Conservation (phyloP, 2,329 filamentous ascomycete genomes). For the Fusarium anthophilum region DNA sequence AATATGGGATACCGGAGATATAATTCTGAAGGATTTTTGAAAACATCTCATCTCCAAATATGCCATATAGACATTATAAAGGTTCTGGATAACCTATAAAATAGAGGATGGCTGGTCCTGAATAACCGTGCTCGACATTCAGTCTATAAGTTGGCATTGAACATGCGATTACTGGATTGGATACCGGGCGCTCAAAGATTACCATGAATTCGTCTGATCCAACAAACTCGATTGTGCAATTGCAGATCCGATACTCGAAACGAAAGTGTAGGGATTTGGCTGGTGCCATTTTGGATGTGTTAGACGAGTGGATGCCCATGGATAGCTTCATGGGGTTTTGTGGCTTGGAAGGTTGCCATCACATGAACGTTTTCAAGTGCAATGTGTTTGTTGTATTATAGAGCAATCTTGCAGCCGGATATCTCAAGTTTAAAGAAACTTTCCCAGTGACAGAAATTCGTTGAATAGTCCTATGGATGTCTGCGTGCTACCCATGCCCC, state of each 20-base stretch:
- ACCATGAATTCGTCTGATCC: not conserved
- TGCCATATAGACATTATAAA: not conserved
- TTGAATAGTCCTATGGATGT: not conserved
- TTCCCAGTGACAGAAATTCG: not conserved
- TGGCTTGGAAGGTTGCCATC: not conserved
- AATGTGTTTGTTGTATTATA: not conserved
- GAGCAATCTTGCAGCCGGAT: not conserved
- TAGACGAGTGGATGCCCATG: not conserved
- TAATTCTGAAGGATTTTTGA: not conserved
- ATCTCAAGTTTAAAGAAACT: not conserved
- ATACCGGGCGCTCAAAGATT: conserved; percentile 21
- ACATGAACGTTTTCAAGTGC: not conserved
- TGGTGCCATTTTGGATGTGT: not conserved
- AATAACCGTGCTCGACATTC: not conserved
- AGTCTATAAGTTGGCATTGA: not conserved
- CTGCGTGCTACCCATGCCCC: not conserved
- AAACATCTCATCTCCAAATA: not conserved
- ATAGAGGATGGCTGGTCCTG: not conserved
- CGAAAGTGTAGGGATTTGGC: not conserved
- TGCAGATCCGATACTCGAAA: conserved; percentile 3
- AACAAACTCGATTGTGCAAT: not conserved
- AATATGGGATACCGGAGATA: not conserved
- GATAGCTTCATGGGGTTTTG: not conserved
- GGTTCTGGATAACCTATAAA: not conserved
- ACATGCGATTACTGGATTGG: not conserved